Conservation (phyloP, 2,329 filamentous ascomycete species). For the Huntiella omanensis region DNA sequence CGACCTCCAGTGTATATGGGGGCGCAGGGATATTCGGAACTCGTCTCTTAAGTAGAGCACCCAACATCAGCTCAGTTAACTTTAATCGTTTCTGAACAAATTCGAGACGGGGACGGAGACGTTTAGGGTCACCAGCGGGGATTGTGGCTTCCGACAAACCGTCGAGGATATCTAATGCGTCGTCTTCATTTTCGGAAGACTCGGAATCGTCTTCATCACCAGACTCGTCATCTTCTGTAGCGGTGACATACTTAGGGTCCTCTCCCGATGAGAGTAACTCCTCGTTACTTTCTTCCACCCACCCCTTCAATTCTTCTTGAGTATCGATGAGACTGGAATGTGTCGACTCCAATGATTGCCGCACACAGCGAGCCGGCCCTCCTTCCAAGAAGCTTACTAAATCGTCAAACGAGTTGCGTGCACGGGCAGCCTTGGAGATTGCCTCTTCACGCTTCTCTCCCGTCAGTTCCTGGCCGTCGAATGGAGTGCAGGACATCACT, state of each 20-base stretch:
- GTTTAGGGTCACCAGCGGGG: slow-evolving; percentile 42
- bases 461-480: not conserved
- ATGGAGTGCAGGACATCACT: slow-evolving; percentile 25
- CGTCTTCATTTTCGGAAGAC: slow-evolving; percentile 20
- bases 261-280: slow-evolving; percentile 16
- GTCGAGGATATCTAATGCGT: slow-evolving; percentile 24
- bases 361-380: too few relatives aligned
- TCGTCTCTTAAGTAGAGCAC: slow-evolving; percentile 50
- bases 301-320: not conserved
- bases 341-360: too few relatives aligned
- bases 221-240: not conserved
- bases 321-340: too few relatives aligned
- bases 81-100: slow-evolving; percentile 44
- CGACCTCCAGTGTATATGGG: slow-evolving; percentile 17
- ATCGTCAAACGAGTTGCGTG: not conserved
- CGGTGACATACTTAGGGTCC: too few relatives aligned
- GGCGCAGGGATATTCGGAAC: slow-evolving; percentile 37
- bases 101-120: slow-evolving; percentile 46
- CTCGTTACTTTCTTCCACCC: slow-evolving; percentile 41
- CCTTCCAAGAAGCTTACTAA: too few relatives aligned
- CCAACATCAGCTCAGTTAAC: slow-evolving; percentile 48
- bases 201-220: slow-evolving; percentile 37
- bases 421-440: not conserved
- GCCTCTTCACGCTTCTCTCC: not conserved
- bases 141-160: slow-evolving; percentile 46